These are phyloP conservation scores for Alternaria burnsii DNA, from an alignment of 2,329 filamentous ascomycete species.

Conservation along the genomic window DNA sequence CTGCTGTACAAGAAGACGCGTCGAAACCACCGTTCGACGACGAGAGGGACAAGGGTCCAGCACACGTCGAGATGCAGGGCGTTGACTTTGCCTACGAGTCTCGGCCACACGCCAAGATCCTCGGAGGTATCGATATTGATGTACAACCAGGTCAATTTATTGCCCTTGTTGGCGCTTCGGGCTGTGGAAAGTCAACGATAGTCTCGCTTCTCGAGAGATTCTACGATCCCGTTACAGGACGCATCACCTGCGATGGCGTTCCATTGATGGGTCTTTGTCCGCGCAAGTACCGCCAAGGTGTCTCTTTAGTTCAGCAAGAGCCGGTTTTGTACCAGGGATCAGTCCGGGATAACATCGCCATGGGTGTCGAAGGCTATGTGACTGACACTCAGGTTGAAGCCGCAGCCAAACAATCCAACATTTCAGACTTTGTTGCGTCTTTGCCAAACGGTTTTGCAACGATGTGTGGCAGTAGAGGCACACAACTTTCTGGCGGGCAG, in stretches of 20 bases:
- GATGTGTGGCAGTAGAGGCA: conserved; percentile 44
- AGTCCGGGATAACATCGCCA: conserved; percentile 87
- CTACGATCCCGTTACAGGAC: conserved; percentile 85
- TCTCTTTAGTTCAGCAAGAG: conserved; percentile 92
- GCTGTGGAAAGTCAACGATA: conserved; percentile 93
- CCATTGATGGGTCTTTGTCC: conserved; percentile 79
- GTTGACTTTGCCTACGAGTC: conserved; percentile 85
- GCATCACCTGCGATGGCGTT: conserved; percentile 79
- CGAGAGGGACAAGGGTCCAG: conserved; percentile 41
- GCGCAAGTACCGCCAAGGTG: conserved; percentile 81
- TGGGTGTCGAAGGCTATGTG: conserved; percentile 70
- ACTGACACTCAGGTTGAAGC: conserved; percentile 75
- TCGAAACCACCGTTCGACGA: conserved; percentile 45
- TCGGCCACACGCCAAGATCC: conserved; percentile 77
- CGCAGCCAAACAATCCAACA: conserved; percentile 73
- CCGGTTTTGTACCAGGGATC: conserved; percentile 94
- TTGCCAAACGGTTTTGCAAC: conserved; percentile 64
- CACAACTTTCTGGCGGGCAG: conserved; percentile 73
- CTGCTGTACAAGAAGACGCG: conserved; percentile 50
- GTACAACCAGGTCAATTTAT: conserved; percentile 77
- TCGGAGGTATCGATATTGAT: conserved; percentile 79
- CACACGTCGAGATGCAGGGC: conserved; percentile 59
- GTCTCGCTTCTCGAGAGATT: conserved; percentile 92
- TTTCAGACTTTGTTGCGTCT: conserved; percentile 45
- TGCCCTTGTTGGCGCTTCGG: conserved; percentile 88